These are phyloP conservation scores for Globisporangium carolinianum DNA, from an alignment of 352 stramenopile species.

Conservation along the genomic window DNA sequence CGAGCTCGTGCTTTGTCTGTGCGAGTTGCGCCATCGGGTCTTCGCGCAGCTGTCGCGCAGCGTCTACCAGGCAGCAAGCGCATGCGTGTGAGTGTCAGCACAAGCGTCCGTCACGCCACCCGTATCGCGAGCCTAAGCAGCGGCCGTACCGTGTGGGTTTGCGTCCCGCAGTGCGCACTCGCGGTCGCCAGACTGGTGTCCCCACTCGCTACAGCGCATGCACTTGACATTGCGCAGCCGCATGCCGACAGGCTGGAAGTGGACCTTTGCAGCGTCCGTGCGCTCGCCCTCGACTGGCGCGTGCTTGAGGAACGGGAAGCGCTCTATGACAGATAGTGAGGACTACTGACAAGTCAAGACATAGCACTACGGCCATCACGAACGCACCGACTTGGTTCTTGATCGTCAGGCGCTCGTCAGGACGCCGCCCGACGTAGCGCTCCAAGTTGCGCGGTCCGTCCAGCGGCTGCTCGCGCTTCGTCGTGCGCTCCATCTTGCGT, in stretches of 20 bases:
- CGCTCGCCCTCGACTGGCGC: conserved; percentile 83
- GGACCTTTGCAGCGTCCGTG: conserved; percentile 74
- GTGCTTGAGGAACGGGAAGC: conserved; percentile 87
- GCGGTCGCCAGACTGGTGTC: conserved; percentile 76
- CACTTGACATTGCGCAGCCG: conserved; percentile 80
- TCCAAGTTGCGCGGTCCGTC: conserved; percentile 49
- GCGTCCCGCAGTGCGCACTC: conserved; percentile 69
- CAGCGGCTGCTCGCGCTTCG: conserved; percentile 2
- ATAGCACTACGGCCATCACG: no score
- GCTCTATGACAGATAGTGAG: conserved; percentile 22
- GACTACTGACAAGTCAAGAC: no score
- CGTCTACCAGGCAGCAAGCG: conserved; percentile 28
- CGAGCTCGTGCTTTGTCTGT: conserved; percentile 51
- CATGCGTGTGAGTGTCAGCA: background rate
- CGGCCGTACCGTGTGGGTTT: conserved; percentile 54
- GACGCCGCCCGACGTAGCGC: conserved; percentile 57
- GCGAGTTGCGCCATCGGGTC: conserved; percentile 62
- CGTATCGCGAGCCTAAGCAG: no score
- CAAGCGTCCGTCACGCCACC: background rate
- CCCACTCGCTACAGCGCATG: conserved; percentile 77
- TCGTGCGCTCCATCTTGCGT: conserved; percentile 35
- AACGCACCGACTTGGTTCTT: conserved; percentile 61
- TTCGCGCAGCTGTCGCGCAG: conserved; percentile 54
- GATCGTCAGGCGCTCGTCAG: conserved; percentile 69
- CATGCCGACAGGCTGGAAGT: conserved; percentile 84